Evolutionary conservation across 768 basidiomycete species (phyloP).

Genomic region (Boletus speciosus): DNA sequence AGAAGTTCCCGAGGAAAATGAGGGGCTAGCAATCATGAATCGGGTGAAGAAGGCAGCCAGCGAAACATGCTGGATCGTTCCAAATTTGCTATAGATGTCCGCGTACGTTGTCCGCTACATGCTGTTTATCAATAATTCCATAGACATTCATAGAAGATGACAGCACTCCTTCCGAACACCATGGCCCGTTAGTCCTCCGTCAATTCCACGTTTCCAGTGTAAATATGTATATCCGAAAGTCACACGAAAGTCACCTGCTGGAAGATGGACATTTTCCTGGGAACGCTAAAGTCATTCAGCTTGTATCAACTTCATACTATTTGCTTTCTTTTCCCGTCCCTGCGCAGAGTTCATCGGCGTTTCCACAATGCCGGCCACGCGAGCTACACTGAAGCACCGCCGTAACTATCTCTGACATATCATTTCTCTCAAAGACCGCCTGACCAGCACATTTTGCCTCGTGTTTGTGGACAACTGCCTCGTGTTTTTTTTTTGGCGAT

Average conservation of each 20-base stretch:
- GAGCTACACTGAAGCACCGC: neutral
- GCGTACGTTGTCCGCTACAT: constrained; percentile 12
- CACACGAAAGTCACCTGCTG: neutral
- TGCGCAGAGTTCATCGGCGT: neutral
- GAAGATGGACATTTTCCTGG: neutral
- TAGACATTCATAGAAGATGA: neutral
- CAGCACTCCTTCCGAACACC: neutral
- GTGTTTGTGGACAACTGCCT: constrained; percentile 8
- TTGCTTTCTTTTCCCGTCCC: neutral
- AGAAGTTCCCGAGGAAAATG: constrained; percentile 71
- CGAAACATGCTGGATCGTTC: constrained; percentile 37
- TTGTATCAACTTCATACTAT: neutral
- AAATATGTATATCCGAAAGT: neutral
- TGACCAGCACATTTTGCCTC: constrained; percentile 5
- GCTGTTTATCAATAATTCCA: neutral
- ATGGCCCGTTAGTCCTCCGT: neutral
- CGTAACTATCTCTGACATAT: neutral
- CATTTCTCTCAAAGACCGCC: neutral
- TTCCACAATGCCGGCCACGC: neutral
- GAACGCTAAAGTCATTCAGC: neutral
- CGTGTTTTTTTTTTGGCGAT: constrained; percentile 7
- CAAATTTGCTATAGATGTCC: constrained; percentile 11
- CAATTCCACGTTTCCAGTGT: neutral
- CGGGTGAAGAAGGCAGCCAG: constrained; percentile 87
- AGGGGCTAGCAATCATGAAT: constrained; percentile 95